phyloP scores from a whole-genome alignment of 2,329 filamentous ascomycete genomes.

The Septoria petroselini region DNA sequence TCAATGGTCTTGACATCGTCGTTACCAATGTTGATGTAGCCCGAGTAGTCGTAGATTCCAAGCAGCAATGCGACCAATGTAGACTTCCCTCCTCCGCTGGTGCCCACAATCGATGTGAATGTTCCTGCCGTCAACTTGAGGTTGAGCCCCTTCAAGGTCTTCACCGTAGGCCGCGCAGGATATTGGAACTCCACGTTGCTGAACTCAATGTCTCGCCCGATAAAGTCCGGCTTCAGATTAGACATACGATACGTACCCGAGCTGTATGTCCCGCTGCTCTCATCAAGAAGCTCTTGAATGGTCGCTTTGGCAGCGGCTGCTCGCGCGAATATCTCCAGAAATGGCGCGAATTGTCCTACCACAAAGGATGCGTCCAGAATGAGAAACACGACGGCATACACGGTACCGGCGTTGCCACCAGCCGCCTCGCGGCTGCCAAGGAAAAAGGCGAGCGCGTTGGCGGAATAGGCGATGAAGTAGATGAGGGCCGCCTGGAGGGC shows the following conservation, averaged over 20 bases:
- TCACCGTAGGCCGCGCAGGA: conserved; percentile 43
- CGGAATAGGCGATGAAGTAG: conserved; percentile 47
- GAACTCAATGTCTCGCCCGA: conserved; percentile 37
- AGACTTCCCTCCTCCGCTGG: conserved; percentile 46
- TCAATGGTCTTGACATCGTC: conserved; percentile 42
- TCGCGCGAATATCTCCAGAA: conserved; percentile 55
- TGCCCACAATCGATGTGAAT: conserved; percentile 47
- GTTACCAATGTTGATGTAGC: conserved; percentile 41
- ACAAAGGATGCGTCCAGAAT: conserved; percentile 64
- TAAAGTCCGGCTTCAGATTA: conserved; percentile 27
- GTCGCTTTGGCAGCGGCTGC: conserved; percentile 53
- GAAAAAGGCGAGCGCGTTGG: conserved; percentile 49
- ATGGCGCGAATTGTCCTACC: conserved; percentile 60
- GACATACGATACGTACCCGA: conserved; percentile 28
- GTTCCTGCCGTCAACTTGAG: conserved; percentile 40
- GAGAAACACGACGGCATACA: conserved; percentile 64
- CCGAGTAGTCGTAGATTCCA: conserved; percentile 44
- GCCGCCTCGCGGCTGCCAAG: conserved; percentile 39
- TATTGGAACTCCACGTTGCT: conserved; percentile 45
- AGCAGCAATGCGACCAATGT: conserved; percentile 46
- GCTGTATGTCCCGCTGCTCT: conserved; percentile 18
- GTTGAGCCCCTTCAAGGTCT: conserved; percentile 41
- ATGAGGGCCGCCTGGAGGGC: conserved; percentile 45
- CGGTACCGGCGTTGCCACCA: conserved; percentile 45
- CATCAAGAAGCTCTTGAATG: conserved; percentile 46